Evolutionary conservation across 495 filamentous ascomycete genomes (phyloP).

Genomic region (Stereocaulon alpinum): DNA sequence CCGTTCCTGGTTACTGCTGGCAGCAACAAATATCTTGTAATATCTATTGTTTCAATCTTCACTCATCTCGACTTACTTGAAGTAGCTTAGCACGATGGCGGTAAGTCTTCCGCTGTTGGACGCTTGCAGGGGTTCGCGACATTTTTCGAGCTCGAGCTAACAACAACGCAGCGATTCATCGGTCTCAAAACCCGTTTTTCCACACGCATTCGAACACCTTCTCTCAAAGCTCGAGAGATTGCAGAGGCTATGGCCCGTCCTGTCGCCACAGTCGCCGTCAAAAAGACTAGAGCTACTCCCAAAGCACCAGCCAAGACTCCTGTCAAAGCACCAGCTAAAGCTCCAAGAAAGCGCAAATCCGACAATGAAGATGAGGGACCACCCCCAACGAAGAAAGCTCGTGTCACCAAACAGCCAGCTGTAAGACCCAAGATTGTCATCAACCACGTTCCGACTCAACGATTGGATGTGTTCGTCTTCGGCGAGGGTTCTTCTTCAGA

Average conservation of each 20-base stretch:
- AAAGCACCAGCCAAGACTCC: conserved; percentile 9
- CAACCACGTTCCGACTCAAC: conserved; percentile 33
- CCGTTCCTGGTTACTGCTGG: too few species aligned
- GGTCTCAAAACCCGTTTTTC: not conserved
- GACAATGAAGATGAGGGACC: conserved; percentile 17
- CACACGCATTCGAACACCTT: not conserved
- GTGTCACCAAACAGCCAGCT: conserved; percentile 22
- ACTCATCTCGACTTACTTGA: too few species aligned
- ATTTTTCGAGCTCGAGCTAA: not conserved
- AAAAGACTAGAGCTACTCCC: not conserved
- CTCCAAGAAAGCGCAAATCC: conserved; percentile 35
- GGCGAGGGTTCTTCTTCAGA: conserved; percentile 60
- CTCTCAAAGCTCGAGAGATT: not conserved
- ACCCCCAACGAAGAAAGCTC: conserved; percentile 6
- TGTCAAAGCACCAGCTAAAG: conserved; percentile 14
- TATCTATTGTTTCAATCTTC: too few species aligned
- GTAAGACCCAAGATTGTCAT: conserved; percentile 30
- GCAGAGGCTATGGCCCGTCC: not conserved
- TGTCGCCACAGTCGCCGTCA: not conserved
- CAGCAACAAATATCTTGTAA: too few species aligned
- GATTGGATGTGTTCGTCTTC: conserved; percentile 57
- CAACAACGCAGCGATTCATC: conserved; percentile 1
- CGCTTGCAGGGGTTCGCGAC: conserved; percentile 14
- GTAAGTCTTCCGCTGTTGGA: not conserved
- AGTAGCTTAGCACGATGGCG: not conserved